phyloP scores from a whole-genome alignment of 768 basidiomycete genomes.

The Filobasidium floriforme region DNA sequence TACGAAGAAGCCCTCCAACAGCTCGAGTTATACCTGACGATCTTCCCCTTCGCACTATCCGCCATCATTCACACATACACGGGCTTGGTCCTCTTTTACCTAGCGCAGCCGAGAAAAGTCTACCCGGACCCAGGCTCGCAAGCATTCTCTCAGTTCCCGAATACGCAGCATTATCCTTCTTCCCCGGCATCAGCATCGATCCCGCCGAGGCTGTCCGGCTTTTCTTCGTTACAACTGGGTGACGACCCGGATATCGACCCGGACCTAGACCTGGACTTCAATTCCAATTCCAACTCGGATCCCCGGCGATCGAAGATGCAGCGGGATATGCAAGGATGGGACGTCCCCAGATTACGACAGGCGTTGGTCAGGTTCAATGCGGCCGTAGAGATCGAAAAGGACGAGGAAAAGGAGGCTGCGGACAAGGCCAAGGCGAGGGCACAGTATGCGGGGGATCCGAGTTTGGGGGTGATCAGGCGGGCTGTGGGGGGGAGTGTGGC shows the following conservation, averaged over 20 bases:
- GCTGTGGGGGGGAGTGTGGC: conserved; percentile 7
- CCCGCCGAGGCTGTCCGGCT: not conserved
- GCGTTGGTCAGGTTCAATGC: conserved; percentile 13
- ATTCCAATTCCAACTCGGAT: not conserved
- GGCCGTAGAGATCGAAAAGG: conserved; percentile 16
- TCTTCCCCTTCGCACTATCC: conserved; percentile 79
- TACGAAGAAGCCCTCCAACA: conserved; percentile 72
- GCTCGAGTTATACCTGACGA: conserved; percentile 80
- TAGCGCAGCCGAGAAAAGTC: conserved; percentile 36
- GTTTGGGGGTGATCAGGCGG: not conserved
- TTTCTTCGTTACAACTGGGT: not conserved
- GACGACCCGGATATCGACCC: not conserved
- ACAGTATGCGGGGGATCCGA: not conserved
- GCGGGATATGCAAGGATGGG: not conserved
- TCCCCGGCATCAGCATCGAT: not conserved
- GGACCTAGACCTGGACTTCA: not conserved
- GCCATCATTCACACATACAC: conserved; percentile 73
- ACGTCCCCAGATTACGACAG: not conserved
- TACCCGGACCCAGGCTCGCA: not conserved
- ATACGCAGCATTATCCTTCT: not conserved
- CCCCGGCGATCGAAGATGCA: not conserved
- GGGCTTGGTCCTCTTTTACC: conserved; percentile 59
- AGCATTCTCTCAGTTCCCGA: not conserved
- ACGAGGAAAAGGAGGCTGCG: not conserved
- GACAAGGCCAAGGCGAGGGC: not conserved